Conservation (phyloP, 2,329 filamentous ascomycete genomes). For the Colletotrichum eremochloae region DNA sequence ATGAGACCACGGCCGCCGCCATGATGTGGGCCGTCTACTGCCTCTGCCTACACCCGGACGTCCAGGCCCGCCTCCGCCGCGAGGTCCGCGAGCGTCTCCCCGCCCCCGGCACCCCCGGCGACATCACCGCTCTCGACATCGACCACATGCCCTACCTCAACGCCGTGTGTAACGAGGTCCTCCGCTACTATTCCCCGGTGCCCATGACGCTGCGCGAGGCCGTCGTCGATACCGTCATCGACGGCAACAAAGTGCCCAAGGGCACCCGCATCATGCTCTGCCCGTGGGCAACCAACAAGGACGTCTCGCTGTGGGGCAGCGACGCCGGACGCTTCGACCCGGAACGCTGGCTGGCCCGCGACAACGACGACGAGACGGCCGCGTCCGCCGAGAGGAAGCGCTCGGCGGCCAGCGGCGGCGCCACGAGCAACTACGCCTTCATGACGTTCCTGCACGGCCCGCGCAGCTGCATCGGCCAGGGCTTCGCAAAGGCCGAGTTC, state of each 20-base stretch:
- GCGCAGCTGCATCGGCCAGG: slow-evolving; percentile 85
- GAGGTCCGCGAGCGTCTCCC: slow-evolving; percentile 76
- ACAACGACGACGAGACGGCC: slow-evolving; percentile 47
- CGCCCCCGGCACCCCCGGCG: slow-evolving; percentile 53
- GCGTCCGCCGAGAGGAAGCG: slow-evolving; percentile 50
- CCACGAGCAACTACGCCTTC: slow-evolving; percentile 81
- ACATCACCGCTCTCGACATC: slow-evolving; percentile 69
- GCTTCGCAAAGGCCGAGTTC: slow-evolving; percentile 87
- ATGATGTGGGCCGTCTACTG: slow-evolving; percentile 83
- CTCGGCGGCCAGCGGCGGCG: slow-evolving; percentile 74
- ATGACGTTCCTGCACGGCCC: slow-evolving; percentile 90
- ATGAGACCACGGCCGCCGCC: slow-evolving; percentile 83
- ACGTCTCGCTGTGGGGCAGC: slow-evolving; percentile 78
- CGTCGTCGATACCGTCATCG: slow-evolving; percentile 73
- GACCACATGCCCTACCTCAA: slow-evolving; percentile 84
- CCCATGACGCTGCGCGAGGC: slow-evolving; percentile 78
- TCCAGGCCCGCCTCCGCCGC: slow-evolving; percentile 75
- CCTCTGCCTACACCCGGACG: slow-evolving; percentile 73
- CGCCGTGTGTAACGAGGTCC: slow-evolving; percentile 82
- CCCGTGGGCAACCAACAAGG: slow-evolving; percentile 78
- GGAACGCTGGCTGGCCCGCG: slow-evolving; percentile 76
- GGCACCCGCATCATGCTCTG: slow-evolving; percentile 77
- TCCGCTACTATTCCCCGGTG: slow-evolving; percentile 81
- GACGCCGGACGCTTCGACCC: slow-evolving; percentile 84
- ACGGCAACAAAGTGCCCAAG: slow-evolving; percentile 75